Base-by-base conservation (phyloP, 73 alveolate genomes). In the Stentor coeruleus region DNA sequence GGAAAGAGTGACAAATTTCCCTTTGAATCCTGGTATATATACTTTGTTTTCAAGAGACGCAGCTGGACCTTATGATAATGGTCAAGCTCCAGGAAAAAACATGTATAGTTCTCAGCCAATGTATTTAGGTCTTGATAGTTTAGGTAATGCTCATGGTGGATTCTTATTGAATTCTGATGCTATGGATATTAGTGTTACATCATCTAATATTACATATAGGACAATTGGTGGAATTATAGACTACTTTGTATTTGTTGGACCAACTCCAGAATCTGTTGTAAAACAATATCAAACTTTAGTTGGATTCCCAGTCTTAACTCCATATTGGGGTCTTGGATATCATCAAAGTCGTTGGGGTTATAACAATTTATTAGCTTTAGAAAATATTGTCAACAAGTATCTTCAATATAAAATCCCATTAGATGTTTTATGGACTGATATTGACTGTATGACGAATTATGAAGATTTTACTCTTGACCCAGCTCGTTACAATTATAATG, bases 401-500 rank as follows among this genome's bases (percentile, higher is more conserved):
- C 85, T 55, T 3, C 72, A 84, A 77, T 40, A 76, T 76, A 85
- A 94, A 3, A 82, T 97, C 39, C 99, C 99, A 26, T 84, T 97
- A 15, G 99, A 97, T 84, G 86, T 91, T 28, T 85, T 97, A 84
- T 97, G 99, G 99, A 85, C 98, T 33, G 99, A 97, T 89, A 92
- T 97, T 41, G 99, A 97, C 81, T 90, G 93, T 80, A 93, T 97
- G 99, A 86, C 89, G 74, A 92, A 90, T 75, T 95, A 84, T 87
- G 86, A 91, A 81, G 85, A 74, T 39, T 95, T 93, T 81, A 95
- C 97, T 0, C 42, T 86, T 15, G 38, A 28, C 28, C 73, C 86
- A 55, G 20, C 81, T n/a, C n/a, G 49, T 15, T 81, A 87, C 26
- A 60, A 75, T 31, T 75, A 85, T 20, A 83, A 85, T 58, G 88